These are phyloP conservation scores for Solanum hybrid DNA, from an alignment of 305 asterid genomes.

Conservation along the genomic window DNA sequence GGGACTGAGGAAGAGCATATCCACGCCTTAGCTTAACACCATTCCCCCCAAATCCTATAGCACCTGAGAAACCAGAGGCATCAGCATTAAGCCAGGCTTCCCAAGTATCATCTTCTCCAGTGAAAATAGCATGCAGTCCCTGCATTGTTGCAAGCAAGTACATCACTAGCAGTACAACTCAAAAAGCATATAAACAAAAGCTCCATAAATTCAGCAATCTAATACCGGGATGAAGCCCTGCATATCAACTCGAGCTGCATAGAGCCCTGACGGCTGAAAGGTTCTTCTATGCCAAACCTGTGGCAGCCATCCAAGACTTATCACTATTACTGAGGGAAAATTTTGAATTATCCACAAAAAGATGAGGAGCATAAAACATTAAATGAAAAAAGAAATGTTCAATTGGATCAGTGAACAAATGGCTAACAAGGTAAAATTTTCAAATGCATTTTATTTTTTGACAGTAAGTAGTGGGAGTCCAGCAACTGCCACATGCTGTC, in stretches of 20 bases:
- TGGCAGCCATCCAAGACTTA: not conserved
- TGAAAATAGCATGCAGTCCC: slow-evolving; percentile 90
- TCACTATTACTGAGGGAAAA: not conserved
- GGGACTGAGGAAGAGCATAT: slow-evolving; percentile 66
- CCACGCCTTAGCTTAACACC: slow-evolving; percentile 83
- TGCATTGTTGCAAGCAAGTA: slow-evolving; percentile 26
- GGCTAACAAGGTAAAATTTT: not conserved
- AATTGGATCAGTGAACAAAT: not conserved
- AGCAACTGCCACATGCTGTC: not conserved
- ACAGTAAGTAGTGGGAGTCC: not conserved
- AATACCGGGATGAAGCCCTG: slow-evolving; percentile 89
- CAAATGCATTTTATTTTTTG: not conserved
- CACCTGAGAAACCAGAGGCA: slow-evolving; percentile 61
- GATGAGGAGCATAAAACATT: not conserved
- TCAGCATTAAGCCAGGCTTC: slow-evolving; percentile 87
- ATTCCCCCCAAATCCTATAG: slow-evolving; percentile 40
- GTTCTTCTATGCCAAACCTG: slow-evolving; percentile 98
- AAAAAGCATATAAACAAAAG: not conserved
- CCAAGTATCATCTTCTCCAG: slow-evolving; percentile 98
- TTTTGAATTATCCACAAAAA: not conserved
- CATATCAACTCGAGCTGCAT: slow-evolving; percentile 97
- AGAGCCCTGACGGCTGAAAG: slow-evolving; percentile 93
- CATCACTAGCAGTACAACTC: not conserved
- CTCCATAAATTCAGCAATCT: slow-evolving; percentile 5
- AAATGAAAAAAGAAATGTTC: not conserved